These are phyloP conservation scores for Aristolochia fimbriata DNA, from an alignment of 164 flowering plant species.

Conservation along the genomic window DNA sequence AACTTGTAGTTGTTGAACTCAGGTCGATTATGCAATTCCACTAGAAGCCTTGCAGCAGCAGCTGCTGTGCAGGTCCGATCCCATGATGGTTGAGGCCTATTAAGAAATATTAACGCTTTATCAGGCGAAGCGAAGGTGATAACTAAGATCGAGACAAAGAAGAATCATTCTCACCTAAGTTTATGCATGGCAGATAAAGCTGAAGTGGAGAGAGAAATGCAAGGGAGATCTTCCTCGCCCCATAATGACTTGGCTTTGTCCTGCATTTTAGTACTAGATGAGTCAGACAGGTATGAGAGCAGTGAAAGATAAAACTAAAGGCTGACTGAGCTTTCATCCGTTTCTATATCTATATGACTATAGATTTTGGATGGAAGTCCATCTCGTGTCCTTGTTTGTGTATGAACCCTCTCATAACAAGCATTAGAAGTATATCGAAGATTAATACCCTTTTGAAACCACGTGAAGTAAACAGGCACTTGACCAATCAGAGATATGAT, in stretches of 20 bases:
- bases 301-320: not conserved
- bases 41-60: constrained; percentile 69
- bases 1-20: constrained; percentile 32
- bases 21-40: constrained; percentile 55
- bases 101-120: not conserved
- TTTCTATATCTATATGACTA: no score
- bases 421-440: no score
- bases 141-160: not conserved
- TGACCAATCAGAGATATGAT: no score
- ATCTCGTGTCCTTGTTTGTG: no score
- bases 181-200: constrained; percentile 88
- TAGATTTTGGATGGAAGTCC: no score
- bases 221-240: constrained; percentile 66
- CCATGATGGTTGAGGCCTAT: constrained; percentile 98
- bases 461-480: no score
- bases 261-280: constrained; percentile 21
- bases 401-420: no score
- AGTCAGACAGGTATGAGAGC: not conserved
- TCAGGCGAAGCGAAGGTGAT: not conserved
- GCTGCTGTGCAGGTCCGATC: constrained; percentile 96
- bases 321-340: not conserved
- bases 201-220: constrained; percentile 46
- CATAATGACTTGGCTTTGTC: constrained; percentile 49
- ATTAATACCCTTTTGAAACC: no score
- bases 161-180: constrained; percentile 38